phyloP scores from a whole-genome alignment of 2,329 filamentous ascomycete species.

The Neonectria coccinea region DNA sequence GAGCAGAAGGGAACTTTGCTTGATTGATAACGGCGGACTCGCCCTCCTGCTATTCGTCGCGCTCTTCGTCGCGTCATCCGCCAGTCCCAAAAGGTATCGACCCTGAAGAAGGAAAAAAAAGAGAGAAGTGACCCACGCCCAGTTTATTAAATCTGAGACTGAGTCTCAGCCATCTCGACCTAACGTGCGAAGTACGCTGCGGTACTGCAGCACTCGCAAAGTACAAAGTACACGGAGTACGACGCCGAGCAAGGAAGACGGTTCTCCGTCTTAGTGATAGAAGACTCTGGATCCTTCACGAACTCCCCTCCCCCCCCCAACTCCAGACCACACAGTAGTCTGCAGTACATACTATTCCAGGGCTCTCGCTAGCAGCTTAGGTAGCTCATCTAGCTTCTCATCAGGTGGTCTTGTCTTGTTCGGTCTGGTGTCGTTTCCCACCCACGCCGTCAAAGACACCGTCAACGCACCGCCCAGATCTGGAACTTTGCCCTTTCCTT shows the following conservation, averaged over 20 bases:
- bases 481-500: slow-evolving; percentile 33
- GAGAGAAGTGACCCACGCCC: background rate
- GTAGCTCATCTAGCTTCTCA: slow-evolving; percentile 12
- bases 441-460: slow-evolving; percentile 37
- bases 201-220: background rate
- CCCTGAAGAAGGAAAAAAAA: slow-evolving; percentile 9
- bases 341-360: background rate
- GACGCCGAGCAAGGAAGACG: no score
- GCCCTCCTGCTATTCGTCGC: slow-evolving; percentile 34
- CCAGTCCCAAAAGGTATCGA: slow-evolving; percentile 24
- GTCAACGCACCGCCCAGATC: slow-evolving; percentile 40
- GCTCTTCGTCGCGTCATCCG: slow-evolving; percentile 33
- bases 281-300: background rate
- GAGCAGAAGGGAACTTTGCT: slow-evolving; percentile 18
- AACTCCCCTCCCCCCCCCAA: background rate
- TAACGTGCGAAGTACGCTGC: background rate
- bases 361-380: background rate
- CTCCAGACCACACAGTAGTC: background rate
- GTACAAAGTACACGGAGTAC: background rate
- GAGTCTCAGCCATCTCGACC: background rate
- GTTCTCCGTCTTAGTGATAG: background rate
- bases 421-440: slow-evolving; percentile 28
- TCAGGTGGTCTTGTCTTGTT: slow-evolving; percentile 23
- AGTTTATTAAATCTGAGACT: background rate
- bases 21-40: slow-evolving; percentile 41